A percentile compares a stretch with the other conserved stretches of the same genome.
Evolutionary conservation across 2,329 filamentous ascomycete species (phyloP).

Genomic region (Trichoderma sp.): DNA sequence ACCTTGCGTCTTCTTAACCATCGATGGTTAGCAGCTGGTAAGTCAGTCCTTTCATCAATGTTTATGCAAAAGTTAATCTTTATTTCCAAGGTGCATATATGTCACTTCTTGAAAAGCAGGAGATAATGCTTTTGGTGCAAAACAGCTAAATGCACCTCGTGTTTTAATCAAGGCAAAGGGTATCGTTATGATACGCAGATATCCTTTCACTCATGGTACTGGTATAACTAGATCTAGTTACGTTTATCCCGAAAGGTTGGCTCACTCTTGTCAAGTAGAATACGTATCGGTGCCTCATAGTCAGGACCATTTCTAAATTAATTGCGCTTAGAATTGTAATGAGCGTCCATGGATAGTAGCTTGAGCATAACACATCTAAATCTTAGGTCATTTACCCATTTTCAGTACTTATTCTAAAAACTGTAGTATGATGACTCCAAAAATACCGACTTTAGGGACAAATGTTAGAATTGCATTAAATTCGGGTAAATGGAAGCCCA

Average conservation of each 20-base stretch:
- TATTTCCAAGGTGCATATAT: background rate
- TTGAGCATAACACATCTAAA: background rate
- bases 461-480: background rate
- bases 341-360: background rate
- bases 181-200: background rate
- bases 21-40: background rate
- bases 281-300: background rate
- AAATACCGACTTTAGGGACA: background rate
- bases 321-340: background rate
- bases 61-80: background rate
- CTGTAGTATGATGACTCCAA: background rate
- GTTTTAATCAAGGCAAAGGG: background rate
- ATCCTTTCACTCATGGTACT: background rate
- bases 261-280: background rate
- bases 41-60: background rate
- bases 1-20: background rate
- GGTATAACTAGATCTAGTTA: background rate
- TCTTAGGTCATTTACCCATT: background rate
- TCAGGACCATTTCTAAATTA: background rate
- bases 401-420: background rate
- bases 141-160: background rate
- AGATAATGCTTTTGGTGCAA: background rate
- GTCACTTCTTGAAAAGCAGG: background rate
- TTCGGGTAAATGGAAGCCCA: background rate
- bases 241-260: background rate